These are phyloP conservation scores for Rhizoclosmatium sp. DNA, from an alignment of 192 early-diverging fungal genomes.

Conservation along the genomic window DNA sequence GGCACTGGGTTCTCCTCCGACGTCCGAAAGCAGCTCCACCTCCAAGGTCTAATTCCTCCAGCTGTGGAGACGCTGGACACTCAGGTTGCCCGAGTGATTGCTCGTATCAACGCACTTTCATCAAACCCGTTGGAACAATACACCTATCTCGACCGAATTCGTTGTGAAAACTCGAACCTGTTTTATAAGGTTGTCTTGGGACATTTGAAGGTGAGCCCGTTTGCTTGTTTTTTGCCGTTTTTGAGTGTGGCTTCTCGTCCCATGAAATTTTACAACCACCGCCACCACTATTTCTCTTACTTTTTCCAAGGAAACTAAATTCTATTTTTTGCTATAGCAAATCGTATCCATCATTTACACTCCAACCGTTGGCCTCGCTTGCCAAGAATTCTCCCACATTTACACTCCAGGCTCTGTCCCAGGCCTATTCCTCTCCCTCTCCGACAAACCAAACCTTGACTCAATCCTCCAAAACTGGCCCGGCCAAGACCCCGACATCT, in stretches of 20 bases:
- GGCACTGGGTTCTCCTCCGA: slow-evolving; percentile 66
- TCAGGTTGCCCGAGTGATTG: slow-evolving; percentile 79
- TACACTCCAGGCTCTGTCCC: slow-evolving; percentile 68
- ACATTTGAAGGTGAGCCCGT: slow-evolving; percentile 53
- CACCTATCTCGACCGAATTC: slow-evolving; percentile 83
- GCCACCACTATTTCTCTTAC: too few species aligned
- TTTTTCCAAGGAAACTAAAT: too few species aligned
- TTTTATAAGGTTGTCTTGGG: slow-evolving; percentile 84
- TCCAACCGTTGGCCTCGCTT: slow-evolving; percentile 64
- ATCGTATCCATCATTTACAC: slow-evolving; percentile 52
- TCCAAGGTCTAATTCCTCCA: slow-evolving; percentile 77
- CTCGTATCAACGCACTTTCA: slow-evolving; percentile 72
- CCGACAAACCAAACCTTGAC: slow-evolving; percentile 76
- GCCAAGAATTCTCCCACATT: slow-evolving; percentile 88
- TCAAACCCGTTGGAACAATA: slow-evolving; percentile 79
- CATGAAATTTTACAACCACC: too few species aligned
- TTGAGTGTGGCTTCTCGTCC: too few species aligned
- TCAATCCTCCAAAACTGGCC: slow-evolving; percentile 83
- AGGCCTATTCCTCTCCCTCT: slow-evolving; percentile 87
- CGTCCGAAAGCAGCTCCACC: slow-evolving; percentile 63
- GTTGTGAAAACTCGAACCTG: slow-evolving; percentile 78
- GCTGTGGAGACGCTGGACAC: slow-evolving; percentile 75
- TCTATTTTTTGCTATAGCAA: slow-evolving; percentile 56
- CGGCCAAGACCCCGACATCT: slow-evolving; percentile 70
- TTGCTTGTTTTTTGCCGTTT: slow-evolving; percentile 12